Base-by-base conservation (phyloP, 306 rosid genomes). In the Quercus gilva region DNA sequence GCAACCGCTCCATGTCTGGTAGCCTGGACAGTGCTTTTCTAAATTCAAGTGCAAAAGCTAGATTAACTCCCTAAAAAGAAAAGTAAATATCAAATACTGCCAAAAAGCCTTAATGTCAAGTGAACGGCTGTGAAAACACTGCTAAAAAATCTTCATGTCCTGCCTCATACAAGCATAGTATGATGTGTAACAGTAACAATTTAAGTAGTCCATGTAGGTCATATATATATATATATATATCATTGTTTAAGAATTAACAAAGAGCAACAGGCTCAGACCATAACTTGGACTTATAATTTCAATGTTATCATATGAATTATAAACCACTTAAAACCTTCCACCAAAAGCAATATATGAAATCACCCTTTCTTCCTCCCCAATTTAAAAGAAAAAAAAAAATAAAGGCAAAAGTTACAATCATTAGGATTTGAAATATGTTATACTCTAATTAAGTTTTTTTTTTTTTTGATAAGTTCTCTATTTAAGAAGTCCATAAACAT, bases 1-100 rank as follows among this genome's bases (percentile, higher is more conserved):
- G 98, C 84, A 92, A 78, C 75, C 98, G 87, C 89, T 94, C 97
- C 90, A 94, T 85, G 86, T 94, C 98, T 57, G 90, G 92, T 55
- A 94, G 82, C 83, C 80, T 92, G 63, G 90, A 84, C 75, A 92
- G 73, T 59, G 88, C 79, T 84, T 90, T 92, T 14, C 87, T 86
- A 86, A 90, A 94, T 76, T 92, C 96, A 60, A 93, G 86, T 5
- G 96, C 84, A 79, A 23, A 84, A 79, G 92, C 90, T 79, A 91
- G 90, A 84, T 90, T 91, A 80, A 63, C 84, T 63, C 98, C 99
- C 99, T 95, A 74, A 31, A 86, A 72, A 81, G 73, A 49, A 86
- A 85, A 83, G 25, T 69, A 73, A n/a, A 63, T 15, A 63, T 43
- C 69, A 85, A 78, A 76, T 18, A 37, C 61, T 74, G 51, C 28